Percentiles rank a stretch among this genome's conserved stretches.
Evolutionary conservation across 441 rosid genomes (phyloP).

Genomic region (Arabidopsis lyrata): DNA sequence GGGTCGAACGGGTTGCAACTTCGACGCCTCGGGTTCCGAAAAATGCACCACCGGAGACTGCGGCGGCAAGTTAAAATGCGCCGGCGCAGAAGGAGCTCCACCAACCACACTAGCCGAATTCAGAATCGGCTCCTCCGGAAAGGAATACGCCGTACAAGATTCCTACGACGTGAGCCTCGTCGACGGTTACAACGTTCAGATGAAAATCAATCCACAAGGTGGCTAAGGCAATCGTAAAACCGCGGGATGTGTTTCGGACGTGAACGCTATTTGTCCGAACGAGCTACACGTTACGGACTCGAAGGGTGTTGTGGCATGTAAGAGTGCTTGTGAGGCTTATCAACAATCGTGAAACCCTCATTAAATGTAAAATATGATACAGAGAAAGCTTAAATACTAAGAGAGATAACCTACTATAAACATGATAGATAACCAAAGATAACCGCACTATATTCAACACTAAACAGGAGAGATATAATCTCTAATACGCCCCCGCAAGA

Average conservation of each 20-base stretch:
- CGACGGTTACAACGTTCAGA: conserved; percentile 51
- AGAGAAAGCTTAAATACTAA: no score
- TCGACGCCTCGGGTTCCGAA: conserved; percentile 44
- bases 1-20: conserved; percentile 48
- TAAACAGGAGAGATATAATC: no score
- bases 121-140: conserved; percentile 29
- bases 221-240: conserved; percentile 35
- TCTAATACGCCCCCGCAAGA: no score
- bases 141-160: conserved; percentile 7
- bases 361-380: no score
- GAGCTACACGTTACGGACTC: conserved; percentile 32
- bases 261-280: conserved; percentile 46
- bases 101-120: conserved; percentile 52
- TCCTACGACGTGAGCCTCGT: conserved; percentile 53
- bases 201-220: conserved; percentile 33
- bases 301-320: conserved; percentile 46
- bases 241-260: conserved; percentile 40
- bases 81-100: conserved; percentile 47
- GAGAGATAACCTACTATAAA: no score
- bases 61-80: conserved; percentile 40
- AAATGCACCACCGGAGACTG: conserved; percentile 51
- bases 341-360: no score
- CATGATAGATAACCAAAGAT: no score
- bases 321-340: conserved; percentile 51
- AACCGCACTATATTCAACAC: no score